Evolutionary conservation across 2,329 filamentous ascomycete genomes (phyloP).

Genomic region (Dactylellina sp.): DNA sequence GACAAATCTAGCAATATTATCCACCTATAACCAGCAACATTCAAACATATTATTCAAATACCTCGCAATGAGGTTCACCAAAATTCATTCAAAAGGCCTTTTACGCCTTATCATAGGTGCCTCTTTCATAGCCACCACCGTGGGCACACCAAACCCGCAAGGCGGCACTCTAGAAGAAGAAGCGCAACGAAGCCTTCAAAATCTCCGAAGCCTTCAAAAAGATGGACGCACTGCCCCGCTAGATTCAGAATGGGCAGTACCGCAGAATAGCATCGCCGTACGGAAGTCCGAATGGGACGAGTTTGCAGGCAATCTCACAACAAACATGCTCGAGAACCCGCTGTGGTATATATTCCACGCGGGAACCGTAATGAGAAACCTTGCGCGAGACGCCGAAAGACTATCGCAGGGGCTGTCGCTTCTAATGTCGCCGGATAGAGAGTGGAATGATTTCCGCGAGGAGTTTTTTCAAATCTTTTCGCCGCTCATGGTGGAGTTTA

Average conservation of each 20-base stretch:
- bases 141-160: conserved; percentile 9
- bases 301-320: conserved; percentile 20
- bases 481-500: conserved; percentile 37
- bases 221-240: background rate
- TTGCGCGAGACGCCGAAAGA: conserved; percentile 16
- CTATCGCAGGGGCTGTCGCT: background rate
- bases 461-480: conserved; percentile 22
- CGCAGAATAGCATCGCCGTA: conserved; percentile 17
- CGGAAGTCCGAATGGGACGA: conserved; percentile 24
- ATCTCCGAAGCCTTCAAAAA: conserved; percentile 3
- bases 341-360: conserved; percentile 38
- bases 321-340: conserved; percentile 29
- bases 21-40: too few species aligned
- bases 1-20: too few species aligned
- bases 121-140: background rate
- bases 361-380: conserved; percentile 9
- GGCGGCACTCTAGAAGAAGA: background rate
- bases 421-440: background rate
- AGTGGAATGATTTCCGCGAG: conserved; percentile 15
- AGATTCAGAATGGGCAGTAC: conserved; percentile 23
- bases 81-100: background rate
- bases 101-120: background rate
- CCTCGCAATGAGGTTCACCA: background rate
- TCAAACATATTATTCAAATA: conserved; percentile 2
- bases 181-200: conserved; percentile 1